phyloP scores from a whole-genome alignment of 2,329 filamentous ascomycete species.

The Fusarium sp. region DNA sequence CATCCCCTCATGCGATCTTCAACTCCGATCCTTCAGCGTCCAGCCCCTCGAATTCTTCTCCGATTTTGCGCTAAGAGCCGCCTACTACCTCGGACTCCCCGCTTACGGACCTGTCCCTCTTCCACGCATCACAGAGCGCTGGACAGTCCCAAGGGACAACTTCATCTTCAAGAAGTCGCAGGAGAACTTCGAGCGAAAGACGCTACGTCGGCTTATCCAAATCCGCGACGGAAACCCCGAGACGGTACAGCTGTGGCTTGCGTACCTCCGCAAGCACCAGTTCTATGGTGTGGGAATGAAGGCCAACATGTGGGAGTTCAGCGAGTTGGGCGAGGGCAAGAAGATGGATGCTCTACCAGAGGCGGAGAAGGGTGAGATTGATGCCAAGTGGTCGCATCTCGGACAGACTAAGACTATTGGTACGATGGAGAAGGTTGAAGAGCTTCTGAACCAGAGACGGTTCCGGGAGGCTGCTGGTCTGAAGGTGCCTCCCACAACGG shows the following conservation, averaged over 20 bases:
- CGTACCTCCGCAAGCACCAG: constrained; percentile 89
- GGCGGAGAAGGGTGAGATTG: constrained; percentile 50
- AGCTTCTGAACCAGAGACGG: constrained; percentile 65
- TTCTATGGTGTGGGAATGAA: constrained; percentile 99
- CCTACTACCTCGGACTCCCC: constrained; percentile 91
- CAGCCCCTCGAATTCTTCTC: constrained; percentile 93
- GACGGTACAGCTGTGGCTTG: constrained; percentile 90
- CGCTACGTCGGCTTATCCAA: constrained; percentile 85
- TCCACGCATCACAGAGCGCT: constrained; percentile 87
- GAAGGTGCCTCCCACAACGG: constrained; percentile 40
- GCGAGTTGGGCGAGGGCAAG: constrained; percentile 66
- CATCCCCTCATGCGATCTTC: constrained; percentile 88
- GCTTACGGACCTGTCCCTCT: constrained; percentile 88
- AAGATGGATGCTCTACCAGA: constrained; percentile 41
- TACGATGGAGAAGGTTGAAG: constrained; percentile 66
- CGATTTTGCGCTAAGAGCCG: constrained; percentile 93
- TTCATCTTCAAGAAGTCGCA: constrained; percentile 98
- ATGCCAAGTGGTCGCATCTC: constrained; percentile 66
- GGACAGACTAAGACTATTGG: constrained; percentile 63
- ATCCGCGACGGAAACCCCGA: constrained; percentile 93
- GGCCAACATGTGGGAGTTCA: constrained; percentile 94
- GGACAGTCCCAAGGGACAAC: constrained; percentile 89
- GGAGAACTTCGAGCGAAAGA: constrained; percentile 97
- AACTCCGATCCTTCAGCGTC: constrained; percentile 89
- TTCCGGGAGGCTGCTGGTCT: constrained; percentile 55